Conservation (phyloP, 352 stramenopile genomes). For the Pilasporangium apinafurcum region DNA sequence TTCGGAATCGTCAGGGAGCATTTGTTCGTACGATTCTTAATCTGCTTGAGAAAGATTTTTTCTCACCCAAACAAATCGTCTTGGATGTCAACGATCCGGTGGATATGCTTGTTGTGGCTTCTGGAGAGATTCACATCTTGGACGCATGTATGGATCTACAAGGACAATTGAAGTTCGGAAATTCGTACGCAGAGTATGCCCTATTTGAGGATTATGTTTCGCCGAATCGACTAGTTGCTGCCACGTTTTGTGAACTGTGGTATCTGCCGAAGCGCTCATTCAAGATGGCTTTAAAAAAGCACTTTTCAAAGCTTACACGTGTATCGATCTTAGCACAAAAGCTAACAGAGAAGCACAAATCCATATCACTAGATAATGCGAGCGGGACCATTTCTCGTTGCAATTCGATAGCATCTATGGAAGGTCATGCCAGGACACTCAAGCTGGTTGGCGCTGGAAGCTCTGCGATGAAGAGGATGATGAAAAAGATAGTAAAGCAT, state of each 20-base stretch:
- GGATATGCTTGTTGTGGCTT: constrained; percentile 47
- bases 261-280: constrained; percentile 26
- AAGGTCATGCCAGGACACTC: constrained; percentile 16
- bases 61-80: constrained; percentile 29
- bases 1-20: constrained; percentile 32
- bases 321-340: constrained; percentile 30
- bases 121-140: constrained; percentile 33
- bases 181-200: constrained; percentile 37
- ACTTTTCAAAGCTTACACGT: constrained; percentile 53
- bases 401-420: constrained; percentile 34
- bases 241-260: constrained; percentile 46
- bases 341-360: constrained; percentile 4
- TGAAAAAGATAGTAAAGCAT: constrained; percentile 8
- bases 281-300: constrained; percentile 33
- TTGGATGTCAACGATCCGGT: constrained; percentile 21
- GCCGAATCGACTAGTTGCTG: constrained; percentile 19
- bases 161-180: constrained; percentile 20
- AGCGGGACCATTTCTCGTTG: background rate
- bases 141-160: constrained; percentile 4
- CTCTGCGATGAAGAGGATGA: constrained; percentile 18
- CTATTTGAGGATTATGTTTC: constrained; percentile 37
- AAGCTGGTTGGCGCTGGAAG: constrained; percentile 27
- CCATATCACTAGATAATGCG: background rate
- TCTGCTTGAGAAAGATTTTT: constrained; percentile 37
- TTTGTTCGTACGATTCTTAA: constrained; percentile 47